Conservation (phyloP, 208 protist species). For the Acanthamoeba healyi region DNA sequence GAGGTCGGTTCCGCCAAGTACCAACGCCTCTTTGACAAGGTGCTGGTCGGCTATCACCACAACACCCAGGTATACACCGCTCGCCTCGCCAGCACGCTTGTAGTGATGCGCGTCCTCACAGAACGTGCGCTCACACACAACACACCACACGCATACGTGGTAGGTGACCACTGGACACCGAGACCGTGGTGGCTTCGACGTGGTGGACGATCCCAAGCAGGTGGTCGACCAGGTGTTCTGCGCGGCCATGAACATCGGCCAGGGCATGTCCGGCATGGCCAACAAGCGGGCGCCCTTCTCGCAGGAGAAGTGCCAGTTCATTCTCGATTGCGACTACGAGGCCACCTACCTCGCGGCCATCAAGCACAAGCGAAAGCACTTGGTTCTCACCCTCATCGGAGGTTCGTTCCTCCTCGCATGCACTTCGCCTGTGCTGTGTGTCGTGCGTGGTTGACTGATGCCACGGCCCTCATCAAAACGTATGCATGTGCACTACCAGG, state of each 20-base stretch:
- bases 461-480: too few species aligned
- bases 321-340: constrained; percentile 72
- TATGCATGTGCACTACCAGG: not conserved
- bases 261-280: constrained; percentile 60
- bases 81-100: not conserved
- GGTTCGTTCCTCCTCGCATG: not conserved
- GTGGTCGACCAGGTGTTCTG: constrained; percentile 73
- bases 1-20: constrained; percentile 50
- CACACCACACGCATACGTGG: too few species aligned
- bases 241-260: constrained; percentile 73
- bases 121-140: too few species aligned
- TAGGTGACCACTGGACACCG: constrained; percentile 72
- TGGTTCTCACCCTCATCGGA: constrained; percentile 72
- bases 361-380: constrained; percentile 35
- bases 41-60: constrained; percentile 28
- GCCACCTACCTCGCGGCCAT: constrained; percentile 74
- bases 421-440: not conserved
- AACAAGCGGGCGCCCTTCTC: constrained; percentile 5
- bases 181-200: constrained; percentile 30
- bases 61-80: not conserved
- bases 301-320: constrained; percentile 72
- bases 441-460: not conserved
- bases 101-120: too few species aligned
- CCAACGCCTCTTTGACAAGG: constrained; percentile 20
- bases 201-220: constrained; percentile 55